A percentile compares a stretch with the other conserved stretches of the same genome.
Conservation (phyloP, 805 yeast species). For the Helenozyma baotianmanensis region DNA sequence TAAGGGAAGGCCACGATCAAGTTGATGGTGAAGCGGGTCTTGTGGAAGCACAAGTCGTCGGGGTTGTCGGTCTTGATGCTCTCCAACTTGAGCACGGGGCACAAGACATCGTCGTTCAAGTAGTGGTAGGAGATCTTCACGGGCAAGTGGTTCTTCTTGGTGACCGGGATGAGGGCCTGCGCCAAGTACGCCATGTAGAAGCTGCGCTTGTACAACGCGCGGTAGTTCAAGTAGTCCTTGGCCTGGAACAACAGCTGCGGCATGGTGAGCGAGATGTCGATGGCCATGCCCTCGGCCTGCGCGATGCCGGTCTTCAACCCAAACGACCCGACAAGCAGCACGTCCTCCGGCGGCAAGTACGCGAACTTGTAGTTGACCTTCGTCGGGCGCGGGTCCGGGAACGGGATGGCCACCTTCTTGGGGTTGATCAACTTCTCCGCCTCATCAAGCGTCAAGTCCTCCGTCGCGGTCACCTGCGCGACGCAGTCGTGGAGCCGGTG, state of each 20-base stretch:
- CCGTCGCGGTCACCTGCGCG: conserved; percentile 53
- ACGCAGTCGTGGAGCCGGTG: conserved; percentile 70
- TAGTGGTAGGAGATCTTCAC: conserved; percentile 60
- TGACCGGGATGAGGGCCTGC: conserved; percentile 50
- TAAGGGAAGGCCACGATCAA: conserved; percentile 69
- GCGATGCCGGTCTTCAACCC: conserved; percentile 79
- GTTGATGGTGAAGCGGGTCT: conserved; percentile 68
- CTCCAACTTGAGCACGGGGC: conserved; percentile 68
- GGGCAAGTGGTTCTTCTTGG: conserved; percentile 54
- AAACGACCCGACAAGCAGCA: conserved; percentile 83
- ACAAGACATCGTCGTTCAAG: conserved; percentile 69
- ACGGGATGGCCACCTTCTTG: conserved; percentile 65
- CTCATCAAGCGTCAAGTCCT: conserved; percentile 49
- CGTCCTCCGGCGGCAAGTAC: conserved; percentile 64
- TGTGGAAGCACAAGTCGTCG: conserved; percentile 52
- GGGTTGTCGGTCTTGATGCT: conserved; percentile 47
- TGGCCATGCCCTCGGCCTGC: conserved; percentile 55
- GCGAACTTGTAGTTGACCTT: conserved; percentile 68
- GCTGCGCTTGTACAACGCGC: conserved; percentile 86
- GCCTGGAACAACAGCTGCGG: conserved; percentile 70
- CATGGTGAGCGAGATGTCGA: conserved; percentile 82
- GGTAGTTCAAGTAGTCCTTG: conserved; percentile 85
- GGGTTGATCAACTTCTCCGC: conserved; percentile 51
- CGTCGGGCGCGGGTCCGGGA: conserved; percentile 84
- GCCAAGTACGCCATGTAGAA: conserved; percentile 81